Base-by-base conservation (phyloP, 805 yeast species). In the Barnettozyma vustinii region DNA sequence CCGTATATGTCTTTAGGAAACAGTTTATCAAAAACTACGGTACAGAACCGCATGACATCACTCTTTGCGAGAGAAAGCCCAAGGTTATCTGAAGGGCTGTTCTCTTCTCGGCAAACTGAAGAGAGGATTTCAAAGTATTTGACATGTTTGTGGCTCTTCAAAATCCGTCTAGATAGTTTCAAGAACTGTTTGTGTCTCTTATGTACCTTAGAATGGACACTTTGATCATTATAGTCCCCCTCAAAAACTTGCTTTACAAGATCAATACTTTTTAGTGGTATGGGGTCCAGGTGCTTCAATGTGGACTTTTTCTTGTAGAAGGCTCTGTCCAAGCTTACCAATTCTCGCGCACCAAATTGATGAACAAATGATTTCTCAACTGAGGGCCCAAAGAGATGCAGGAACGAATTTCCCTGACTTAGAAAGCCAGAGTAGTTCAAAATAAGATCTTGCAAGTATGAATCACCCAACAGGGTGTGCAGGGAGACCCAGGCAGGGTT, bases 1-100 rank as follows among this genome's bases (percentile, higher is more conserved):
- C 95, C 95, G 66, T 80, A 77, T 1, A 74, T 49, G 7, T 69
- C 72, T 1, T 55, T 20, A 0, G 90, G 87, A 20, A 84, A 65
- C 0, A 83, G 53, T 45, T 70, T 73, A 12, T 74, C 76, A 5
- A 79, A 47, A 0, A 81, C 46, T 0, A 68, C 57, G 1, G 74
- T 52, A 1, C 77, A 56, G 54, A 80, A 79, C 40, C 60, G 65
- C 0, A 74, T 54, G 0, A 84, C 80, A 0, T 52, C 39, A 10
- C 53, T 51, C 9, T 64, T 56, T 0, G 66, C 54, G 0, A 74
- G 63, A 1, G 70, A 63, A 20, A 63, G 46, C 0, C 65, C 67
- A 8, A 72, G 52, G 43, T 73, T 69, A 27, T 63, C 56, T 12
- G 35, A n/a, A n/a, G 18, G 20, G 4, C 2, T 49, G 13, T 9